Base-by-base conservation (phyloP, 306 rosid species). In the Glycine latifolia region DNA sequence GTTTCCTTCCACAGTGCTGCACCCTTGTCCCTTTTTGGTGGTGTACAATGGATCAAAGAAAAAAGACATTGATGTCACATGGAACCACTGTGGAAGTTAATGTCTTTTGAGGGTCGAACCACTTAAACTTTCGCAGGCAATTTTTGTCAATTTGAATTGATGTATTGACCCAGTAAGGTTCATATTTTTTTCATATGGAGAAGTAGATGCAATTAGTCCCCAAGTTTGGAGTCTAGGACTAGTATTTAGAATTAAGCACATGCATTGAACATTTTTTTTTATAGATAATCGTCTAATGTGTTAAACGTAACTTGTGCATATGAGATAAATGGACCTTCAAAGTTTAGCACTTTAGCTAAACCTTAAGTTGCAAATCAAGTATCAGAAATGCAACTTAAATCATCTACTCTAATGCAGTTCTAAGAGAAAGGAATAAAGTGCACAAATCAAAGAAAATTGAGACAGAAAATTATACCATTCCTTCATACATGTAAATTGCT, bases 401-500 rank as follows among this genome's bases (percentile, higher is more conserved):
- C 63, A 71, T 50, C 43, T 50, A 65, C 13, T 54, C 26, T 77
- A 63, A 48, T 60, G 58, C 20, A 14, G 41, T 20, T n/a, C 14
- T 47, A 20, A 16, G 12, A 53, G 71, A 79, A 73, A 62, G 31
- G 59, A 52, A 67, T 35, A 69, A 52, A 35, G 71, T 59, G n/a
- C 37, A 79, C 13, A 76, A 43, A 58, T 9, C 46, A 67, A 63
- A 72, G 61, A 67, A 37, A 75, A 56, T 37, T 1, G 3, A 83
- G 71, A 48, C 58, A 76, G 79, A 62, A 77, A 75, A 78, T 52
- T 87, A 26, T 87, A 93, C 99, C 95, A 93, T 95, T 87, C 77
- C 84, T 84, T 95, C 93, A 73, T 93, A 91, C 92, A 95, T 75
- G 83, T 26, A 54, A 82, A 93, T 77, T 55, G 89, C 96, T 87